Conservation (phyloP, 306 rosid species). For the Comarum palustre region DNA sequence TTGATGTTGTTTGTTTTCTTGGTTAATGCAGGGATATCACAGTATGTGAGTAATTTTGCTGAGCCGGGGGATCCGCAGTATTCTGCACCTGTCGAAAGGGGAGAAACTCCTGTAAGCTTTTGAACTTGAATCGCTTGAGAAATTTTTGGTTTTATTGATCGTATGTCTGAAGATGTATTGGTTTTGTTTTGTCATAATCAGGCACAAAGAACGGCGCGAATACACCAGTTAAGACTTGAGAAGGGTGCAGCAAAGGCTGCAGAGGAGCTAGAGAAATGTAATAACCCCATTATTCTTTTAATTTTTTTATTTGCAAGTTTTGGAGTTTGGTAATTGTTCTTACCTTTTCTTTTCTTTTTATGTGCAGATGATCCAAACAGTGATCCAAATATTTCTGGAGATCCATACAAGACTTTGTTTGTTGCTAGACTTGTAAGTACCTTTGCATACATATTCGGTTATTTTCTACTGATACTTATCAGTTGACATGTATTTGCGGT, state of each 20-base stretch:
- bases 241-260: constrained; percentile 87
- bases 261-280: constrained; percentile 94
- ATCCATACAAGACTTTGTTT: constrained; percentile 92
- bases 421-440: constrained; percentile 87
- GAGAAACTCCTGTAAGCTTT: constrained; percentile 78
- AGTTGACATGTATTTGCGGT: background rate
- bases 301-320: background rate
- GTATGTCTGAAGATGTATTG: background rate
- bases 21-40: constrained; percentile 68
- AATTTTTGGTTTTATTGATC: background rate
- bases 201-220: constrained; percentile 76
- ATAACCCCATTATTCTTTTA: constrained; percentile 18
- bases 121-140: background rate
- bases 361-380: constrained; percentile 73
- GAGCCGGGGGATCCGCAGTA: constrained; percentile 87
- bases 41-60: constrained; percentile 73
- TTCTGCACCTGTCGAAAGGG: constrained; percentile 60
- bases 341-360: constrained; percentile 24
- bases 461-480: background rate
- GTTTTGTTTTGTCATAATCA: constrained; percentile 33
- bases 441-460: background rate
- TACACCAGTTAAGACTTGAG: constrained; percentile 76
- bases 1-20: background rate
- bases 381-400: constrained; percentile 81
- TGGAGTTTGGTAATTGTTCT: background rate